Percentiles rank a stretch among this genome's conserved stretches.
Conservation (phyloP, 352 stramenopile genomes). For the Globisporangium splendens region DNA sequence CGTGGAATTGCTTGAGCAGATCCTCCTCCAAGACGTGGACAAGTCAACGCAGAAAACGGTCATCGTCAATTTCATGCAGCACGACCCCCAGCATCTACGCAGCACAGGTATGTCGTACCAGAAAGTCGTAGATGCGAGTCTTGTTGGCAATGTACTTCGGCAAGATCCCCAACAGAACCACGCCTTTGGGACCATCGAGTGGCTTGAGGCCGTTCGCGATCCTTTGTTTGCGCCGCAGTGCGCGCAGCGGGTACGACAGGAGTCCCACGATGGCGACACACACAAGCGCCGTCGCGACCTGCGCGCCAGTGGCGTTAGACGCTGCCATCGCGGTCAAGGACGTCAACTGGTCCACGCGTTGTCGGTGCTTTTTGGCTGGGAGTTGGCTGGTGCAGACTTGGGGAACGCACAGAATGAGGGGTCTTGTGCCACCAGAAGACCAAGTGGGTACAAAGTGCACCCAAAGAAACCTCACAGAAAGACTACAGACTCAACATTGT, state of each 20-base stretch:
- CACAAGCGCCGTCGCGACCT: background rate
- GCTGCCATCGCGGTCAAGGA: too few relatives aligned
- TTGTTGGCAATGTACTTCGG: constrained; percentile 45
- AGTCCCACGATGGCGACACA: constrained; percentile 3
- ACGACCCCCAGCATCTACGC: background rate
- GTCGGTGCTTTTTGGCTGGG: too few relatives aligned
- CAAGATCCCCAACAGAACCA: constrained; percentile 45
- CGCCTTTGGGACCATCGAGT: constrained; percentile 32
- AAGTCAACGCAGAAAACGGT: background rate
- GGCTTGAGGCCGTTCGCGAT: constrained; percentile 43
- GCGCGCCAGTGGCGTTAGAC: background rate
- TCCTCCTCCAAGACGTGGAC: constrained; percentile 18
- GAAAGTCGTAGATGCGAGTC: constrained; percentile 48
- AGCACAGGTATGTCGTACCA: constrained; percentile 17
- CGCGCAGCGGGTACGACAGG: background rate
- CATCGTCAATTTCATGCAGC: background rate
- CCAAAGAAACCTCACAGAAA: too few relatives aligned
- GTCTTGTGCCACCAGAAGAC: too few relatives aligned
- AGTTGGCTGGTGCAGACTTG: too few relatives aligned
- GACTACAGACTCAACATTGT: too few relatives aligned
- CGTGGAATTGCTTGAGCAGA: constrained; percentile 32
- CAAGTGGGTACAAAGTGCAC: too few relatives aligned
- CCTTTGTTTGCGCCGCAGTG: constrained; percentile 38
- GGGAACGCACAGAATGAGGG: too few relatives aligned
- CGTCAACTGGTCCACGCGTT: too few relatives aligned